phyloP scores from a whole-genome alignment of 805 yeast species.

The Tetrapisispora pingtungensis region DNA sequence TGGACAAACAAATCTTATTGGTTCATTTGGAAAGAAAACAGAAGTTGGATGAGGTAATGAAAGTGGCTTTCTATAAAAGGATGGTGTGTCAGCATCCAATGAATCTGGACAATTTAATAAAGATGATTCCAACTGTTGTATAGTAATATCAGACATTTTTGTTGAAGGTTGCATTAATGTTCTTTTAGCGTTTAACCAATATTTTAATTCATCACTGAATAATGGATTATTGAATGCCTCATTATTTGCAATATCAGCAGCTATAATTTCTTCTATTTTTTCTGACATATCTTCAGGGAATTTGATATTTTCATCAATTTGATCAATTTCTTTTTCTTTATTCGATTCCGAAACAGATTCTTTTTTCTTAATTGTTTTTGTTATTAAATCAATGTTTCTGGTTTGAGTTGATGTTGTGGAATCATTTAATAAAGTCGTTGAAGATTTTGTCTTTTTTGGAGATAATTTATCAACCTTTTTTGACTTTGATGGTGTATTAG shows the following conservation, averaged over 20 bases:
- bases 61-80: conserved; percentile 50
- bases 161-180: conserved; percentile 23
- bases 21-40: conserved; percentile 64
- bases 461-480: not conserved
- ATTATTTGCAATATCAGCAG: conserved; percentile 16
- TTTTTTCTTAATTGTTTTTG: not conserved
- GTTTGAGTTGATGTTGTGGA: not conserved
- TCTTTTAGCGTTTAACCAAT: conserved; percentile 24
- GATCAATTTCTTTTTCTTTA: not conserved
- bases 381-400: not conserved
- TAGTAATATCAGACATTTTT: conserved; percentile 23
- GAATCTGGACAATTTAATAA: conserved; percentile 89
- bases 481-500: conserved; percentile 4
- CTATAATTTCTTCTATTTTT: conserved; percentile 21
- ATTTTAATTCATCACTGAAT: conserved; percentile 23
- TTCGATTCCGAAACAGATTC: not conserved
- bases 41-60: conserved; percentile 82
- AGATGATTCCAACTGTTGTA: conserved; percentile 54
- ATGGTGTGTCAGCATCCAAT: conserved; percentile 76
- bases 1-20: conserved; percentile 26
- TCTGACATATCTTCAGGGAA: conserved; percentile 23
- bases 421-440: not conserved
- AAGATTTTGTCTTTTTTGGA: conserved; percentile 1
- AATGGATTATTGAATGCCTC: conserved; percentile 23
- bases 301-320: conserved; percentile 5